These are phyloP conservation scores for Vinca minor DNA, from an alignment of 257 asterid species.

Conservation along the genomic window DNA sequence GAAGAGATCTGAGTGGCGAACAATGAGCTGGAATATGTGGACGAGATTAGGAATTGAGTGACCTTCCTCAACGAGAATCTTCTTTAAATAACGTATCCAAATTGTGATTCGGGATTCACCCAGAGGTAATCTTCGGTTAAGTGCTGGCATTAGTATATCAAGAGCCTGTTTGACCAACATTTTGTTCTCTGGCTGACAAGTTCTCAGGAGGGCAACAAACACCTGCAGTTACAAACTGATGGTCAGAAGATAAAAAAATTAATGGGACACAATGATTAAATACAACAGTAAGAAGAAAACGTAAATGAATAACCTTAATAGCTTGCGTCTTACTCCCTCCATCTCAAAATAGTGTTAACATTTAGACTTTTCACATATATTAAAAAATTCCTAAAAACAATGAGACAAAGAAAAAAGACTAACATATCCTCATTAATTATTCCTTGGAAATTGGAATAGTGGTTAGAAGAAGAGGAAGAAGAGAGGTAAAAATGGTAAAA, in stretches of 20 bases:
- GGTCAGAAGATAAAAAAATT: slow-evolving; percentile 8
- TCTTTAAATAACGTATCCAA: slow-evolving; percentile 98
- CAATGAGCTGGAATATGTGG: slow-evolving; percentile 99
- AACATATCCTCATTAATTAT: no score
- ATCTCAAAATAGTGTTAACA: no score
- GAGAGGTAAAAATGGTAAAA: no score
- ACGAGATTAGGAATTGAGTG: slow-evolving; percentile 95
- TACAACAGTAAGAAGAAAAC: not conserved
- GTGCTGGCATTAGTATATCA: slow-evolving; percentile 99
- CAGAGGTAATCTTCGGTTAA: slow-evolving; percentile 92
- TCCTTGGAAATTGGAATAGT: no score
- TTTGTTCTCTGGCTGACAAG: slow-evolving; percentile 98
- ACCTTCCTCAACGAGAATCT: slow-evolving; percentile 97
- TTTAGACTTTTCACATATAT: no score
- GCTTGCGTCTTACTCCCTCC: not conserved
- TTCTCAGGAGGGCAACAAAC: slow-evolving; percentile 92
- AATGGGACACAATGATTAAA: not conserved
- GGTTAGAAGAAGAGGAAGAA: no score
- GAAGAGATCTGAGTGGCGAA: slow-evolving; percentile 96
- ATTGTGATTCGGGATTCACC: slow-evolving; percentile 99
- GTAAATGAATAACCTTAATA: not conserved
- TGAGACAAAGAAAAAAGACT: no score
- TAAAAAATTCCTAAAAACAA: no score
- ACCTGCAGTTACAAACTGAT: slow-evolving; percentile 49
- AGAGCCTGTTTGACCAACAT: slow-evolving; percentile 97